Conservation (phyloP, 2,329 filamentous ascomycete genomes). For the Sclerotinia nivalis region DNA sequence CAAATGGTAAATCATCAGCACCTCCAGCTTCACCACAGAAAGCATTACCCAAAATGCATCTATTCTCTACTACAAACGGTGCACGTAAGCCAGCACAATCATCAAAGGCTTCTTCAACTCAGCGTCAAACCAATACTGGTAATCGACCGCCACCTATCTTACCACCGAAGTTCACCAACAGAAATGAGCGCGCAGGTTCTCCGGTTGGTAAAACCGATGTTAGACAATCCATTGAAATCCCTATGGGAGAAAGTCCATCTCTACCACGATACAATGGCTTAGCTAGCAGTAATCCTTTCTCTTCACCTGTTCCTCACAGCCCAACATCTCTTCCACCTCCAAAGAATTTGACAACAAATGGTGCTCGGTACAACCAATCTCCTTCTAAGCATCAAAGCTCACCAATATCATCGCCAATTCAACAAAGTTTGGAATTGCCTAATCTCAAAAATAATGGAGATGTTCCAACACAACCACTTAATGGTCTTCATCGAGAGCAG, state of each 20-base stretch:
- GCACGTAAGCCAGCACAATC: conserved; percentile 23
- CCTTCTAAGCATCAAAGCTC: conserved; percentile 22
- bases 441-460: conserved; percentile 25
- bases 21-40: conserved; percentile 29
- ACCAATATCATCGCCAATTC: conserved; percentile 25
- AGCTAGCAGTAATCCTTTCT: conserved; percentile 34
- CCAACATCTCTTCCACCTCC: conserved; percentile 41
- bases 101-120: conserved; percentile 9
- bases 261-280: conserved; percentile 19
- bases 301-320: conserved; percentile 40
- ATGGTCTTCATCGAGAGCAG: conserved; percentile 29
- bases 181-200: conserved; percentile 32
- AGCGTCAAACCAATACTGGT: conserved; percentile 20
- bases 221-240: background rate
- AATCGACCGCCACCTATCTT: conserved; percentile 14
- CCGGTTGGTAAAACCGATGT: conserved; percentile 18
- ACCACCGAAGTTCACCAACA: conserved; percentile 10
- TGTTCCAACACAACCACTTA: conserved; percentile 19
- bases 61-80: conserved; percentile 25
- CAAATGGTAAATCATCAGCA: conserved; percentile 28
- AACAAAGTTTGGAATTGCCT: conserved; percentile 26
- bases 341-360: conserved; percentile 36
- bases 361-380: conserved; percentile 20
- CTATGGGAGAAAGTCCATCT: conserved; percentile 20
- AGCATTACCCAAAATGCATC: conserved; percentile 25